Evolutionary conservation across 345 rosid species (phyloP).

Genomic region (Eucalyptus fibrosa): DNA sequence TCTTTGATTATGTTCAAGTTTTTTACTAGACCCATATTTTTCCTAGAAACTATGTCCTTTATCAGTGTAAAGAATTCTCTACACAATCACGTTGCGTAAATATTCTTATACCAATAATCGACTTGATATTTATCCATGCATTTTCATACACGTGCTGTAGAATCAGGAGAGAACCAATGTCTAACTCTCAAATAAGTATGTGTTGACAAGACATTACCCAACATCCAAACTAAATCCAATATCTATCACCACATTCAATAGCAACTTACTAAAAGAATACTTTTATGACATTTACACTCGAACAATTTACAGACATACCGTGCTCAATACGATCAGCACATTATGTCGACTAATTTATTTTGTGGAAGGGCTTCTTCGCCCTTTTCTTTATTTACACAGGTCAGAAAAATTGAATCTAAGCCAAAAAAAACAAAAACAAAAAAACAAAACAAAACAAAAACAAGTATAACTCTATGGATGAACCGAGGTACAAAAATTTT

Average conservation of each 20-base stretch:
- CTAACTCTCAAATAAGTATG: not conserved
- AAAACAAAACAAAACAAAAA: too few species aligned
- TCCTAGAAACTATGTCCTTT: fast-evolving
- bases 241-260: not conserved
- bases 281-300: not conserved
- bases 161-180: not conserved
- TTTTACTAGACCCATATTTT: fast-evolving
- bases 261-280: not conserved
- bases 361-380: not conserved
- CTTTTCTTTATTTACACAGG: too few species aligned
- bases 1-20: not conserved
- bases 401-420: not conserved
- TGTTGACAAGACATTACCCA: not conserved
- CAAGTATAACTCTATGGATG: too few species aligned
- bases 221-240: not conserved
- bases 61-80: fast-evolving
- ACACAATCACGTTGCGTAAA: not conserved
- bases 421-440: too few species aligned
- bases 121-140: not conserved
- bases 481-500: too few species aligned
- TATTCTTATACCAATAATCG: fast-evolving
- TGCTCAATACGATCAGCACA: not conserved
- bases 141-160: not conserved
- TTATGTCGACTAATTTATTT: too few species aligned
- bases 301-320: not conserved